Evolutionary conservation across 73 alveolate genomes (phyloP).

Genomic region (Paramecium bursaria): DNA sequence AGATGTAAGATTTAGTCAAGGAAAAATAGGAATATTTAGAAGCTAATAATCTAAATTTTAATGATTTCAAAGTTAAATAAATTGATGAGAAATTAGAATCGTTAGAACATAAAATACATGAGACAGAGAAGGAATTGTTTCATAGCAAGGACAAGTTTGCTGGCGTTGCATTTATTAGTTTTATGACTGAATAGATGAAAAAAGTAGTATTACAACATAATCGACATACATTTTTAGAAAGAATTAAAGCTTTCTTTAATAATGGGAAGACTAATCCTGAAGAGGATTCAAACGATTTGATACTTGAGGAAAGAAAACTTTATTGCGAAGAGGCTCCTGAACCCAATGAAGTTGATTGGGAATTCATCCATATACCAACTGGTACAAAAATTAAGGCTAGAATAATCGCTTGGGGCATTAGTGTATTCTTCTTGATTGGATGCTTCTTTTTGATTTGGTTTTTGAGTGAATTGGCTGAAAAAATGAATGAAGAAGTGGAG

Average conservation of each 20-base stretch:
- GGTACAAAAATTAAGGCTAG: conserved; percentile 60
- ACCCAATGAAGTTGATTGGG: conserved; percentile 74
- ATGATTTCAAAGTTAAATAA: conserved; percentile 49
- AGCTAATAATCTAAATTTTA: conserved; percentile 47
- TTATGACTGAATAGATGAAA: conserved; percentile 59
- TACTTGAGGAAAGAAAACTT: conserved; percentile 53
- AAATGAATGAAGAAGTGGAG: conserved; percentile 56
- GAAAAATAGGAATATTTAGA: conserved; percentile 39
- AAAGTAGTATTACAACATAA: conserved; percentile 48
- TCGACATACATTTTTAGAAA: conserved; percentile 40
- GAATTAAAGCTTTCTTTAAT: conserved; percentile 61
- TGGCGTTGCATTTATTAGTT: conserved; percentile 68
- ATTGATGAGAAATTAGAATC: conserved; percentile 62
- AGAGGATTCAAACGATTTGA: conserved; percentile 6
- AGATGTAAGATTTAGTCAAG: conserved; percentile 39
- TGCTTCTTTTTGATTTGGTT: conserved; percentile 68
- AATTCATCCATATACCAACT: conserved; percentile 61
- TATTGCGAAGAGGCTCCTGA: conserved; percentile 69
- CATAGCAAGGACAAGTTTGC: conserved; percentile 55
- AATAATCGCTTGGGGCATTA: conserved; percentile 58
- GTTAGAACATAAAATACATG: conserved; percentile 63
- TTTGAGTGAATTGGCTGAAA: conserved; percentile 70
- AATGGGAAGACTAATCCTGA: conserved; percentile 56
- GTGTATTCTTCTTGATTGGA: conserved; percentile 23
- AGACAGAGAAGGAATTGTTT: conserved; percentile 50